Evolutionary conservation across 345 rosid genomes (phyloP).

Genomic region (Excoecaria cochinchinensis): DNA sequence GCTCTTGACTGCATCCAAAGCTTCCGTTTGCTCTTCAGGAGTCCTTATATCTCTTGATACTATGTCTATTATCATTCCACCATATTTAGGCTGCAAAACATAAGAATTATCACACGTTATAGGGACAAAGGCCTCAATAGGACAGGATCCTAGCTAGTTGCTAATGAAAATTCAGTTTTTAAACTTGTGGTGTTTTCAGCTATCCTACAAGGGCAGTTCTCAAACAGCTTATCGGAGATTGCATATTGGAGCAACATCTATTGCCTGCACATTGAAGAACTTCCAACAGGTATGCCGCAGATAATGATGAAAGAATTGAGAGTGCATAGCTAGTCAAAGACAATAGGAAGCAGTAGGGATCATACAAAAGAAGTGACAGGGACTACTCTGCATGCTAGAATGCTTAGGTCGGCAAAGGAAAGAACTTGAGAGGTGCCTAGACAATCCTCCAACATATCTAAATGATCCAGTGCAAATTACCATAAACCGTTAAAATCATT

Average conservation of each 20-base stretch:
- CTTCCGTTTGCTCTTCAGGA: conserved; percentile 41
- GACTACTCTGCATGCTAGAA: not conserved
- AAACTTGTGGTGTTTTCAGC: not conserved
- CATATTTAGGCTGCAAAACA: conserved; percentile 45
- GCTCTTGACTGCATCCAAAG: conserved; percentile 40
- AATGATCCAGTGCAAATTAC: not conserved
- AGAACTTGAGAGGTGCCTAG: not conserved
- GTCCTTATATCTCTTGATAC: conserved; percentile 41
- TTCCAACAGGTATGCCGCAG: not conserved
- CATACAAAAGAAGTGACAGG: not conserved
- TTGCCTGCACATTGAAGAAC: not conserved
- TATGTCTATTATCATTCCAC: conserved; percentile 49
- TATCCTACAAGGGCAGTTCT: not conserved
- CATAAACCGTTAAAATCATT: not conserved
- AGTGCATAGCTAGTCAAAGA: not conserved
- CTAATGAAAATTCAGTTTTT: conserved; percentile 1
- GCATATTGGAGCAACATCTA: not conserved
- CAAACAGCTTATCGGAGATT: not conserved
- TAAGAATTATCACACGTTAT: not conserved
- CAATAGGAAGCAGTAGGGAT: not conserved
- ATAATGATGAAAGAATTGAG: not conserved
- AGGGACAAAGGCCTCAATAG: not conserved
- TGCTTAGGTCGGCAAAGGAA: not conserved
- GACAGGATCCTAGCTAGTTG: not conserved
- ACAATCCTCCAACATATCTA: not conserved